A percentile compares a stretch with the other conserved stretches of the same genome.
These are phyloP conservation scores for Colletotrichum ledebouriae DNA, from an alignment of 2,329 filamentous ascomycete genomes.

Conservation along the genomic window DNA sequence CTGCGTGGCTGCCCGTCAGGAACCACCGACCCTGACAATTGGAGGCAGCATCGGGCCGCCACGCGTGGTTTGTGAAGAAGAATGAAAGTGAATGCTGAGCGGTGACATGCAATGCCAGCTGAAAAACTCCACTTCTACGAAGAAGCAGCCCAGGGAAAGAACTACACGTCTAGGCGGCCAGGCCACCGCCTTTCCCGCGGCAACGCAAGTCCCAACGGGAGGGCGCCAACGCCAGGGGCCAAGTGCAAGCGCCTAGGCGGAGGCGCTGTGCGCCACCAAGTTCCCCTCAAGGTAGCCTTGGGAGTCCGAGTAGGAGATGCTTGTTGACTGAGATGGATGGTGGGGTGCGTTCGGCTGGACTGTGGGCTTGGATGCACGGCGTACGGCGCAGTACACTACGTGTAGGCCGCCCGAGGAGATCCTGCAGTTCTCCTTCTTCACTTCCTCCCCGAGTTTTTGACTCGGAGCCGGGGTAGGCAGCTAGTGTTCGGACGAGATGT, in stretches of 20 bases:
- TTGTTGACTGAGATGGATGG: no score
- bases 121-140: not conserved
- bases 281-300: no score
- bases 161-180: slow-evolving; percentile 4
- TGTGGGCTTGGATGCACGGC: slow-evolving; percentile 7
- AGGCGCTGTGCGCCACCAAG: not conserved
- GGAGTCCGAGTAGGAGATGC: no score
- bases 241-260: not conserved
- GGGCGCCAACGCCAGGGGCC: slow-evolving; percentile 5
- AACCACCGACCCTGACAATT: not conserved
- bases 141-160: not conserved
- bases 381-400: not conserved
- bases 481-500: slow-evolving; percentile 10
- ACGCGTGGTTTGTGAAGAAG: not conserved
- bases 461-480: slow-evolving; percentile 12
- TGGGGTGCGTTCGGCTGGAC: not conserved
- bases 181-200: slow-evolving; percentile 19
- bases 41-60: slow-evolving; percentile 13
- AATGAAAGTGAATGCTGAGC: not conserved
- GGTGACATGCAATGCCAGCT: slow-evolving; percentile 2
- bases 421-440: slow-evolving; percentile 16
- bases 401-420: slow-evolving; percentile 5
- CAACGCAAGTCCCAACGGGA: slow-evolving; percentile 4
- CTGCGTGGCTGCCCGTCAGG: slow-evolving; percentile 3
- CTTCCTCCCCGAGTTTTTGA: slow-evolving; percentile 1